These are phyloP conservation scores for Dactylellina drechsleri DNA, from an alignment of 2,329 filamentous ascomycete species.

Conservation along the genomic window DNA sequence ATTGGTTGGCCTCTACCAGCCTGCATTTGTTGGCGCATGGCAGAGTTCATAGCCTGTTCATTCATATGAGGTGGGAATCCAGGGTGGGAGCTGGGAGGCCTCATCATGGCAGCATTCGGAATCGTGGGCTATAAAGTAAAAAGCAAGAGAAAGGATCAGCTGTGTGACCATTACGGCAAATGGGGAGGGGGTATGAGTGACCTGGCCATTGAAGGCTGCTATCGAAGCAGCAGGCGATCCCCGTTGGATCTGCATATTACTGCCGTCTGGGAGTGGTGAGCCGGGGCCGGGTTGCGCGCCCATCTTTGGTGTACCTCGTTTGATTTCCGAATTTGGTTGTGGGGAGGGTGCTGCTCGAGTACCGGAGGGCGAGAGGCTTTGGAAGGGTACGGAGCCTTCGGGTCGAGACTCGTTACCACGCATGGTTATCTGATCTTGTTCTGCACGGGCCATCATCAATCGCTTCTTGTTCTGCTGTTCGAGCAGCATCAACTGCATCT, in stretches of 20 bases:
- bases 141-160: constrained; percentile 36
- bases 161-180: constrained; percentile 21
- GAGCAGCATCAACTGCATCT: constrained; percentile 87
- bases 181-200: constrained; percentile 61
- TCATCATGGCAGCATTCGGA: constrained; percentile 70
- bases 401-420: constrained; percentile 68
- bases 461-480: constrained; percentile 90
- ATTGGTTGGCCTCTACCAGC: constrained; percentile 57
- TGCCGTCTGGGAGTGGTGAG: constrained; percentile 77
- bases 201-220: constrained; percentile 63
- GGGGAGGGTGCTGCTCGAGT: constrained; percentile 73
- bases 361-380: constrained; percentile 68
- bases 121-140: constrained; percentile 59
- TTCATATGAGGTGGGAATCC: constrained; percentile 68
- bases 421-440: constrained; percentile 75
- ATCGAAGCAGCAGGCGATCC: constrained; percentile 65
- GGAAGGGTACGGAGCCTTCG: constrained; percentile 64
- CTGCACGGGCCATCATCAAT: constrained; percentile 80
- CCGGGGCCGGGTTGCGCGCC: constrained; percentile 81
- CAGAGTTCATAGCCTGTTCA: constrained; percentile 67
- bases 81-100: constrained; percentile 75
- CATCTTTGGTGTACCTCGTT: constrained; percentile 80
- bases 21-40: constrained; percentile 56
- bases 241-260: constrained; percentile 72
- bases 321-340: constrained; percentile 73